These are phyloP conservation scores for Backusella circina DNA, from an alignment of 192 early-diverging fungal species.

Conservation along the genomic window DNA sequence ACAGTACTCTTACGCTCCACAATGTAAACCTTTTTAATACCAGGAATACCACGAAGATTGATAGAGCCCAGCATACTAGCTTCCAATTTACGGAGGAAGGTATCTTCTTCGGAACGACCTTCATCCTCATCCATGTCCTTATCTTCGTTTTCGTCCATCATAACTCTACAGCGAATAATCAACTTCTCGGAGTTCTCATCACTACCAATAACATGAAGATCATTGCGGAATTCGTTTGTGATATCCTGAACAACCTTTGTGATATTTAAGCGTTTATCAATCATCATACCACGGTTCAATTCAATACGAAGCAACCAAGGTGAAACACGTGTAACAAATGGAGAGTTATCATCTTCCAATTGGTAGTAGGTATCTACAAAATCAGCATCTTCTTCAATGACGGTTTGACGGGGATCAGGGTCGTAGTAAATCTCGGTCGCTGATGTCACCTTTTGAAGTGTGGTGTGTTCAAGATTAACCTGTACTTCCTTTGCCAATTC, in stretches of 20 bases:
- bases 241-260: constrained; percentile 79
- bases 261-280: constrained; percentile 89
- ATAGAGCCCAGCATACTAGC: constrained; percentile 82
- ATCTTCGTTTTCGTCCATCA: constrained; percentile 59
- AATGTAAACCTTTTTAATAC: constrained; percentile 85
- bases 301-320: constrained; percentile 78
- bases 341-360: constrained; percentile 75
- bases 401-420: constrained; percentile 77
- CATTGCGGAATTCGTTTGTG: constrained; percentile 71
- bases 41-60: constrained; percentile 83
- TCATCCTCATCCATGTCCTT: constrained; percentile 65
- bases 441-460: constrained; percentile 77
- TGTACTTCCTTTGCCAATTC: constrained; percentile 88
- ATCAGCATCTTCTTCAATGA: constrained; percentile 84
- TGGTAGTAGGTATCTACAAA: constrained; percentile 85
- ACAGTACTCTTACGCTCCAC: constrained; percentile 47
- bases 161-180: constrained; percentile 85
- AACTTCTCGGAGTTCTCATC: constrained; percentile 91
- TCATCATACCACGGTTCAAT: constrained; percentile 75
- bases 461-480: constrained; percentile 87
- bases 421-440: constrained; percentile 96
- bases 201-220: constrained; percentile 78
- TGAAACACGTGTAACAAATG: constrained; percentile 51
- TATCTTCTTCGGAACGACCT: constrained; percentile 69
- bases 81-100: constrained; percentile 86